Conservation (phyloP, 2,329 filamentous ascomycete species). For the Fusarium piperis region DNA sequence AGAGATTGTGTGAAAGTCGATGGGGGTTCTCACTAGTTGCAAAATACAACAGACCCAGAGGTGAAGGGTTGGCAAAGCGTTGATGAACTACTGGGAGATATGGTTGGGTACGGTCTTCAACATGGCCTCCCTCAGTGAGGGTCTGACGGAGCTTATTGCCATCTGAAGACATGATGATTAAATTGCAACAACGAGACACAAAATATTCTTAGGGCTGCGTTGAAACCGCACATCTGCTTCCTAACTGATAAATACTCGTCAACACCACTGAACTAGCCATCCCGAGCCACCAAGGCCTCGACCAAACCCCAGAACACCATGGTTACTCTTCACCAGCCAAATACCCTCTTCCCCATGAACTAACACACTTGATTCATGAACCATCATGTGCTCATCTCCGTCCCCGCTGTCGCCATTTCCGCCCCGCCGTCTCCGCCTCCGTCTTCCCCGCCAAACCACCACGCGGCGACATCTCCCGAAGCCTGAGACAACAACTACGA, state of each 20-base stretch:
- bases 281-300: background rate
- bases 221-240: background rate
- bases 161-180: constrained; percentile 6
- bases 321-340: background rate
- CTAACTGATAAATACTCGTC: background rate
- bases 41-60: constrained; percentile 21
- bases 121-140: constrained; percentile 6
- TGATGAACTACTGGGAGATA: constrained; percentile 11
- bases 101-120: constrained; percentile 10
- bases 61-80: constrained; percentile 18
- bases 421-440: constrained; percentile 5
- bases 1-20: background rate
- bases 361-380: background rate
- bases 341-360: background rate
- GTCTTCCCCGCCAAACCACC: background rate
- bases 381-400: background rate
- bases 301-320: background rate
- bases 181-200: background rate
- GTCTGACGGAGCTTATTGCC: constrained; percentile 6
- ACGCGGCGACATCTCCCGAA: background rate
- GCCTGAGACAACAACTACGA: background rate
- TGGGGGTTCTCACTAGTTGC: constrained; percentile 4
- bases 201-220: background rate
- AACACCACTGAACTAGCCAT: background rate
- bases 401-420: background rate